Evolutionary conservation across 352 stramenopile genomes (phyloP).

Genomic region (Pythium periplocum): DNA sequence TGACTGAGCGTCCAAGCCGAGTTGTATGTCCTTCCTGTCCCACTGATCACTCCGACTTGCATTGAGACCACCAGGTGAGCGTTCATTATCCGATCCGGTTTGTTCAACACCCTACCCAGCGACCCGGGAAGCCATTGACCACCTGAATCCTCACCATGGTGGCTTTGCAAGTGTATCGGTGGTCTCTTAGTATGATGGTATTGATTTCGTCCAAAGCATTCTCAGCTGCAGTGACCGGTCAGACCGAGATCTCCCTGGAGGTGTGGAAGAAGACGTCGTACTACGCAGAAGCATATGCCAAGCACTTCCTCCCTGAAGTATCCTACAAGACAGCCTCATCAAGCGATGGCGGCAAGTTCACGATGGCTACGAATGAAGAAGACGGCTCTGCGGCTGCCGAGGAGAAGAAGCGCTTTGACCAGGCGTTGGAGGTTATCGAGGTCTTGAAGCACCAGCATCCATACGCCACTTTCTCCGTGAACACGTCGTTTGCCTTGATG

Average conservation of each 20-base stretch:
- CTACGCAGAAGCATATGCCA: conserved; percentile 22
- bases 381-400: conserved; percentile 13
- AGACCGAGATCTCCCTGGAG: conserved; percentile 9
- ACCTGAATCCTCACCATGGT: not conserved
- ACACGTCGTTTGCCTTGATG: conserved; percentile 57
- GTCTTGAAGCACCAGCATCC: conserved; percentile 44
- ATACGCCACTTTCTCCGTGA: conserved; percentile 46
- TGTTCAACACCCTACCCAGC: too few relatives aligned
- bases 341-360: conserved; percentile 20
- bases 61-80: too few relatives aligned
- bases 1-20: too few relatives aligned
- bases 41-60: too few relatives aligned
- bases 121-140: too few relatives aligned
- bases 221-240: conserved; percentile 5
- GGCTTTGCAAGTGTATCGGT: conserved; percentile 2
- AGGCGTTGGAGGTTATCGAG: conserved; percentile 29
- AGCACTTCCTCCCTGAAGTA: conserved; percentile 14
- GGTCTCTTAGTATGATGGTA: conserved; percentile 2
- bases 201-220: conserved; percentile 11
- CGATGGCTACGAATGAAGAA: conserved; percentile 13
- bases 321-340: conserved; percentile 3
- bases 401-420: conserved; percentile 45
- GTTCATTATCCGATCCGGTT: too few relatives aligned
- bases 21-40: too few relatives aligned
- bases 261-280: conserved; percentile 16